A percentile compares a stretch with the other conserved stretches of the same genome.
These are phyloP conservation scores for Penicillium sp. DNA, from an alignment of 2,329 filamentous ascomycete genomes.

Conservation along the genomic window DNA sequence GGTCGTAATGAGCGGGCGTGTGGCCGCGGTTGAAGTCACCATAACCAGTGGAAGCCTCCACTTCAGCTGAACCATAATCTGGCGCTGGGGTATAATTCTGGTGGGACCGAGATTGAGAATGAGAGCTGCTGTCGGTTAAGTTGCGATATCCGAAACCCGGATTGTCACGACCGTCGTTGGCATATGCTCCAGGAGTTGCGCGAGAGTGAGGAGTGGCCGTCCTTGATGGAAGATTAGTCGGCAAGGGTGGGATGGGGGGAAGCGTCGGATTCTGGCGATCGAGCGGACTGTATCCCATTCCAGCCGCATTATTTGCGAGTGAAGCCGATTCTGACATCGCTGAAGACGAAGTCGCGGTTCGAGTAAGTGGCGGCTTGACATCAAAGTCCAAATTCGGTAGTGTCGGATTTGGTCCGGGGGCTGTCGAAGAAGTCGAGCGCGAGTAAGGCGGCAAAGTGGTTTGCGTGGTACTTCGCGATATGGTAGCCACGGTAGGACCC, in stretches of 20 bases:
- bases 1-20: constrained; percentile 11
- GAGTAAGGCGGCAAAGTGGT: constrained; percentile 64
- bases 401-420: constrained; percentile 31
- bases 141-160: constrained; percentile 21
- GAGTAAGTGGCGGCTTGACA: constrained; percentile 42
- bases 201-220: constrained; percentile 29
- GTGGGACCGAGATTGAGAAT: constrained; percentile 16
- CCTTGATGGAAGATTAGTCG: constrained; percentile 24
- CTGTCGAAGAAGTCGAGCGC: constrained; percentile 49
- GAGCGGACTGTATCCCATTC: constrained; percentile 38
- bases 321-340: constrained; percentile 55
- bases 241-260: constrained; percentile 35
- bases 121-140: constrained; percentile 14
- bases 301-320: constrained; percentile 38
- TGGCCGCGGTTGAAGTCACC: constrained; percentile 6
- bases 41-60: not conserved
- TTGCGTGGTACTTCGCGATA: constrained; percentile 51
- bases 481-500: constrained; percentile 26
- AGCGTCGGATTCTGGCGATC: constrained; percentile 31
- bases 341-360: constrained; percentile 48
- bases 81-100: constrained; percentile 21
- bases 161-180: constrained; percentile 23
- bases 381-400: constrained; percentile 45
- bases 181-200: constrained; percentile 23
- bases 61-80: constrained; percentile 19